A percentile compares a stretch with the other conserved stretches of the same genome.
These are phyloP conservation scores for Aspergillus pseudoglaucus DNA, from an alignment of 2,329 filamentous ascomycete genomes.

Conservation along the genomic window DNA sequence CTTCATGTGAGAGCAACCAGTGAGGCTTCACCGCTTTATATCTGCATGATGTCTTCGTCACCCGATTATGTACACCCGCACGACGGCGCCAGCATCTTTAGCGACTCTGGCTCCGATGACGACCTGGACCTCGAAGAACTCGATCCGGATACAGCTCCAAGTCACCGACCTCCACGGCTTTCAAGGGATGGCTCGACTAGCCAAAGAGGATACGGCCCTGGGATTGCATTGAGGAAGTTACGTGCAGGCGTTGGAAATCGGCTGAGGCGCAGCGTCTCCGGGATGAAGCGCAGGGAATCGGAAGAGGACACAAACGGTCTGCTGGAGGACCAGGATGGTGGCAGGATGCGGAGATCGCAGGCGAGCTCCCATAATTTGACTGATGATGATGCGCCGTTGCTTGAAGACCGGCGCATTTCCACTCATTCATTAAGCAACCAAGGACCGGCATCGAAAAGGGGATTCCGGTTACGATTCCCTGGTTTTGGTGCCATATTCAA, in stretches of 20 bases:
- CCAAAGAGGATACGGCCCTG: conserved; percentile 28
- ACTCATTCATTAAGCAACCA: conserved; percentile 25
- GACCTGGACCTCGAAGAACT: conserved; percentile 43
- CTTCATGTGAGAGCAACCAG: conserved; percentile 6
- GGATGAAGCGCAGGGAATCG: conserved; percentile 32
- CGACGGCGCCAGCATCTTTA: conserved; percentile 24
- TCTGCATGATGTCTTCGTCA: conserved; percentile 28
- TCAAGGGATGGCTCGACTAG: conserved; percentile 23
- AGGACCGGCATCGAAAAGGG: conserved; percentile 41
- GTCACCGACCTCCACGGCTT: conserved; percentile 13
- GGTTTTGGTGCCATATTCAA: conserved; percentile 33
- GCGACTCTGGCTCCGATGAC: conserved; percentile 34
- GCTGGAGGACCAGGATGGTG: conserved; percentile 56
- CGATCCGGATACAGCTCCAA: conserved; percentile 29
- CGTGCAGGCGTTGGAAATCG: conserved; percentile 43
- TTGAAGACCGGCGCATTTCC: conserved; percentile 43
- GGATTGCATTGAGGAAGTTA: conserved; percentile 44
- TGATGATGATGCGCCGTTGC: conserved; percentile 69
- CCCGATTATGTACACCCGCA: conserved; percentile 31
- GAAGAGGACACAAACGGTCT: conserved; percentile 64
- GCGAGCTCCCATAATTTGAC: conserved; percentile 49
- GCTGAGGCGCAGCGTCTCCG: conserved; percentile 28
- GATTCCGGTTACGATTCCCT: conserved; percentile 57
- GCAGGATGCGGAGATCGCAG: conserved; percentile 53
- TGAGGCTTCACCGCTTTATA: not conserved